Conservation (phyloP, 1,284 basidiomycete species). For the Thecaphora thlaspeos region DNA sequence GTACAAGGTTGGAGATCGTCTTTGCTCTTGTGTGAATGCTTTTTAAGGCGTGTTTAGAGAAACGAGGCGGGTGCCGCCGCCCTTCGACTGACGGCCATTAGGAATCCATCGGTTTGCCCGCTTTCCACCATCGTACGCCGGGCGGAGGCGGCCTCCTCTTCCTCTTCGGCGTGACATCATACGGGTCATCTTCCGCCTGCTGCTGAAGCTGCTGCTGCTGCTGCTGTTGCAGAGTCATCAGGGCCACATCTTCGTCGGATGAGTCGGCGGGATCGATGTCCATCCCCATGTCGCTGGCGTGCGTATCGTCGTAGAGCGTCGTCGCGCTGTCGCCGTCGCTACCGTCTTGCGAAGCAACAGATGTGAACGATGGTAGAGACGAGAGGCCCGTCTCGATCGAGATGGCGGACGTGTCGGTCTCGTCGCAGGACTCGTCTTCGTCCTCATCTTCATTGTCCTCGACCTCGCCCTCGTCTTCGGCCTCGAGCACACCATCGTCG, state of each 20-base stretch:
- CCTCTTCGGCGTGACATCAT: constrained; percentile 11
- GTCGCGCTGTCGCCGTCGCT: not conserved
- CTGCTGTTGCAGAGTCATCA: not conserved
- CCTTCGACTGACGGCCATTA: no score
- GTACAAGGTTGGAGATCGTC: no score
- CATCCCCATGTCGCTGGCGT: not conserved
- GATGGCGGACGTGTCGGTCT: constrained; percentile 2
- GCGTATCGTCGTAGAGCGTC: not conserved
- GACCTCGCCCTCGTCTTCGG: constrained; percentile 1
- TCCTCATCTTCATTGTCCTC: constrained; percentile 2
- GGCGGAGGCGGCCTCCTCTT: constrained; percentile 29
- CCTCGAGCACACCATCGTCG: not conserved
- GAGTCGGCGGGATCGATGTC: not conserved
- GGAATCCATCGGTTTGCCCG: constrained; percentile 4
- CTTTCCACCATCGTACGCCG: constrained; percentile 30
- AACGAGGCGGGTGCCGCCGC: no score
- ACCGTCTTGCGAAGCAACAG: constrained; percentile 4
- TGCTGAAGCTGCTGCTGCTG: no score
- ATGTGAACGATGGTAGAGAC: constrained; percentile 29
- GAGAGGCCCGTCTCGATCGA: constrained; percentile 19
- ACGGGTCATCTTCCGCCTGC: not conserved
- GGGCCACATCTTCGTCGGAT: not conserved
- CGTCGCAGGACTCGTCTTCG: constrained; percentile 5
- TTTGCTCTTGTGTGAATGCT: no score
- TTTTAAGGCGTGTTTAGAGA: no score